Conservation (phyloP, 2,329 filamentous ascomycete species). For the Salinomyces thailandicus region DNA sequence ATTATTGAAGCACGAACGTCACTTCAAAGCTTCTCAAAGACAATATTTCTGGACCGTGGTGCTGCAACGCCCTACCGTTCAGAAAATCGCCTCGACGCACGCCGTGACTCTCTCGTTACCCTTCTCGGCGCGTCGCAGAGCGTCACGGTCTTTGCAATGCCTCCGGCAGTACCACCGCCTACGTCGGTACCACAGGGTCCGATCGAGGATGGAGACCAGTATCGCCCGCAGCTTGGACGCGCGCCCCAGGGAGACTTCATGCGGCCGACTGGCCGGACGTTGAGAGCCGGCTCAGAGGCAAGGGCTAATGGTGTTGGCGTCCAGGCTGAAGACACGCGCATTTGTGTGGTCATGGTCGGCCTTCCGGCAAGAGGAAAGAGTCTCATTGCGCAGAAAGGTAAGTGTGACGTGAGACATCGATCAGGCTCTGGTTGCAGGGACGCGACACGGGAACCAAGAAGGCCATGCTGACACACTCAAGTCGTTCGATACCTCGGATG, state of each 20-base stretch:
- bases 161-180: not conserved
- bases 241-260: conserved; percentile 32
- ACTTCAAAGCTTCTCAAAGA: too few species aligned
- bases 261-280: conserved; percentile 28
- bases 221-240: conserved; percentile 17
- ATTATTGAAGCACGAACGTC: too few species aligned
- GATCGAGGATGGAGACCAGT: conserved; percentile 7
- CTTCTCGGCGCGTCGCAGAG: too few species aligned
- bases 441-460: too few species aligned
- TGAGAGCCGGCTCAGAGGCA: conserved; percentile 15
- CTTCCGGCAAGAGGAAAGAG: conserved; percentile 93
- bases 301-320: conserved; percentile 55
- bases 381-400: conserved; percentile 78
- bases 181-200: not conserved
- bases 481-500: conserved; percentile 90
- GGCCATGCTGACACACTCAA: conserved; percentile 25
- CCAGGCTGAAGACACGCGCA: conserved; percentile 89
- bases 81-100: too few species aligned
- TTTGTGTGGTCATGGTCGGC: conserved; percentile 98
- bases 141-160: too few species aligned
- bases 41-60: too few species aligned
- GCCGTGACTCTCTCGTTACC: too few species aligned
- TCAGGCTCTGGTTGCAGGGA: too few species aligned
- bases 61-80: too few species aligned
- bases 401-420: too few species aligned